Conservation (phyloP, 805 yeast genomes). For the Kodamaea fukazawae region DNA sequence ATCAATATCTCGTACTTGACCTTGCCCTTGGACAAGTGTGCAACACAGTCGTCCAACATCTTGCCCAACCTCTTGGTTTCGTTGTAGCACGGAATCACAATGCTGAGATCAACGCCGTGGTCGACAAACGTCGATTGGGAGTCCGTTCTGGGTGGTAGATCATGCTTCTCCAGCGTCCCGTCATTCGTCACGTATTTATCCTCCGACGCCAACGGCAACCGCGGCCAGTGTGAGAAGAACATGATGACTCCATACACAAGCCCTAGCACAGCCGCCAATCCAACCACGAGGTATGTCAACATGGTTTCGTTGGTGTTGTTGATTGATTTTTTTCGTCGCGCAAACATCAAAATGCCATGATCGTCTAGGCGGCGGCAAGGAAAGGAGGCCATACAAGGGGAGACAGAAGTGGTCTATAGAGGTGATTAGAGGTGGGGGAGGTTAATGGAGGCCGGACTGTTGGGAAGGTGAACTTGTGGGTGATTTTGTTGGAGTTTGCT, state of each 20-base stretch:
- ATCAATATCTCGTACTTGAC: conserved; percentile 68
- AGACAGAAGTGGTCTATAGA: no score
- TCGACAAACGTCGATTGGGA: conserved; percentile 15
- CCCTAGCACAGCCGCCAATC: conserved; percentile 12
- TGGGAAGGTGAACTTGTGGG: no score
- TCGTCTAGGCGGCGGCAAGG: no score
- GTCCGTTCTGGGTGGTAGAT: conserved; percentile 33
- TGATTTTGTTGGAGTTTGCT: no score
- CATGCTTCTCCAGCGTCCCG: conserved; percentile 24
- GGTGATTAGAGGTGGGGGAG: no score
- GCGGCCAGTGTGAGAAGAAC: conserved; percentile 61
- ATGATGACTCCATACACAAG: conserved; percentile 40
- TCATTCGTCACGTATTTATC: conserved; percentile 51
- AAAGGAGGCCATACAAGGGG: no score
- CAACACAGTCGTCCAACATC: conserved; percentile 72
- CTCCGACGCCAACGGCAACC: conserved; percentile 54
- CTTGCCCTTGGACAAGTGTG: conserved; percentile 41
- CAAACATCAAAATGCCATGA: no score
- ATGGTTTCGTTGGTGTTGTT: not conserved
- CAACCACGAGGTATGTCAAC: conserved; percentile 1
- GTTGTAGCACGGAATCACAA: conserved; percentile 92
- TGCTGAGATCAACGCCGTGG: conserved; percentile 56
- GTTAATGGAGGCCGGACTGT: no score
- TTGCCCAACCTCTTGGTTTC: conserved; percentile 68
- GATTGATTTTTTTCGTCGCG: conserved; percentile 6